Conservation (phyloP, 2,329 filamentous ascomycete species). For the Alternaria triticimaculans region DNA sequence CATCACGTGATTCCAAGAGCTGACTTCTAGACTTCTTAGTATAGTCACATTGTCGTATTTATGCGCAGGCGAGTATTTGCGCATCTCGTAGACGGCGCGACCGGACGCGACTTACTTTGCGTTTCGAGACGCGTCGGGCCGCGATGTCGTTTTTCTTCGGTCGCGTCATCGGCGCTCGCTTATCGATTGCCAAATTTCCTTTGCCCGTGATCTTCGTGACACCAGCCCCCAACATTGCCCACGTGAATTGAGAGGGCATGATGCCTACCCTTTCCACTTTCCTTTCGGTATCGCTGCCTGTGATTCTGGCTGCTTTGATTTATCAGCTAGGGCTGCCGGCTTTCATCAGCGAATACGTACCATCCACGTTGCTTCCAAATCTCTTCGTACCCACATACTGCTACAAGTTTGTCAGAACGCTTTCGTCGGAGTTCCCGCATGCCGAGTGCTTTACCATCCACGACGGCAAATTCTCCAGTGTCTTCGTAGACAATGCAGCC, state of each 20-base stretch:
- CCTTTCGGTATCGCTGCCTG: conserved; percentile 33
- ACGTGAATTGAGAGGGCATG: not conserved
- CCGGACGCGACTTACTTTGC: not conserved
- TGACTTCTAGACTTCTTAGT: too few relatives aligned
- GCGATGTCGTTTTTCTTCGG: not conserved
- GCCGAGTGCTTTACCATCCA: conserved; percentile 63
- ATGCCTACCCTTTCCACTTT: conserved; percentile 32
- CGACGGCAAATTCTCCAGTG: conserved; percentile 57
- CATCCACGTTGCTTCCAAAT: conserved; percentile 30
- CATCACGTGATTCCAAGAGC: not conserved
- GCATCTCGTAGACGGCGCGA: not conserved
- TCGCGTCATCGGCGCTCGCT: conserved; percentile 10
- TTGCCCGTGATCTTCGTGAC: not conserved
- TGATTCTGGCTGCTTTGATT: conserved; percentile 35
- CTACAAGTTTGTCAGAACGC: conserved; percentile 55
- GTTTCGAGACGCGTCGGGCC: not conserved
- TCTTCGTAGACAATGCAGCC: conserved; percentile 39
- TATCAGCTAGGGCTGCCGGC: conserved; percentile 35
- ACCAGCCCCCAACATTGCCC: not conserved
- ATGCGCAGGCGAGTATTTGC: not conserved
- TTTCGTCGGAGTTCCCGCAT: conserved; percentile 45
- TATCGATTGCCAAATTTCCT: not conserved
- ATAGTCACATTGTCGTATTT: not conserved
- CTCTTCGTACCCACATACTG: conserved; percentile 48
- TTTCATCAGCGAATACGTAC: conserved; percentile 22